Evolutionary conservation across 805 yeast genomes (phyloP).

Genomic region (Teunomyces barrocoloradensis): DNA sequence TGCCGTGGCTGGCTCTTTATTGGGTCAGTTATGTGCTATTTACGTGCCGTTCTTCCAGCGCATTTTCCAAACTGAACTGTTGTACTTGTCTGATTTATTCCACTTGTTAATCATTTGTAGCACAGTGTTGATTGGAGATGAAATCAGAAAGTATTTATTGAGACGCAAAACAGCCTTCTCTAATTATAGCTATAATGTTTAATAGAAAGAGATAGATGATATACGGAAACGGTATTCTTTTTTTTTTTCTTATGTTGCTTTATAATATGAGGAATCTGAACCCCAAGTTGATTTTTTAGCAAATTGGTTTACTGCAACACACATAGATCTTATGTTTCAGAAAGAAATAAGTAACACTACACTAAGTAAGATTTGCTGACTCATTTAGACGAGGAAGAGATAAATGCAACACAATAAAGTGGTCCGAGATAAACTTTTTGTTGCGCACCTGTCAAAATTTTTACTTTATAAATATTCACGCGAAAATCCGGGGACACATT

Average conservation of each 20-base stretch:
- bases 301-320: too few relatives aligned
- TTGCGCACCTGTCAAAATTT: too few relatives aligned
- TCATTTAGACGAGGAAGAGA: too few relatives aligned
- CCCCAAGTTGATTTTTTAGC: too few relatives aligned
- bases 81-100: conserved; percentile 65
- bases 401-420: too few relatives aligned
- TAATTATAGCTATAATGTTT: conserved; percentile 15
- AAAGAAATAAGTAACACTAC: too few relatives aligned
- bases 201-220: not conserved
- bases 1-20: conserved; percentile 82
- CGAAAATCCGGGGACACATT: not conserved
- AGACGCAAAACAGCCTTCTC: conserved; percentile 18
- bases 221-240: not conserved
- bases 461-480: not conserved
- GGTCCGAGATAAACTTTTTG: too few relatives aligned
- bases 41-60: conserved; percentile 91
- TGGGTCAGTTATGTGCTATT: conserved; percentile 92
- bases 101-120: conserved; percentile 66
- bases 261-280: too few relatives aligned
- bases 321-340: not conserved
- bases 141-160: conserved; percentile 57
- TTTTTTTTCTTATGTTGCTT: not conserved
- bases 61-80: conserved; percentile 92
- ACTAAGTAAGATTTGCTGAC: too few relatives aligned
- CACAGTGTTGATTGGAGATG: conserved; percentile 84